These are phyloP conservation scores for Fragaria nilgerrensis DNA, from an alignment of 306 rosid species.

Conservation along the genomic window DNA sequence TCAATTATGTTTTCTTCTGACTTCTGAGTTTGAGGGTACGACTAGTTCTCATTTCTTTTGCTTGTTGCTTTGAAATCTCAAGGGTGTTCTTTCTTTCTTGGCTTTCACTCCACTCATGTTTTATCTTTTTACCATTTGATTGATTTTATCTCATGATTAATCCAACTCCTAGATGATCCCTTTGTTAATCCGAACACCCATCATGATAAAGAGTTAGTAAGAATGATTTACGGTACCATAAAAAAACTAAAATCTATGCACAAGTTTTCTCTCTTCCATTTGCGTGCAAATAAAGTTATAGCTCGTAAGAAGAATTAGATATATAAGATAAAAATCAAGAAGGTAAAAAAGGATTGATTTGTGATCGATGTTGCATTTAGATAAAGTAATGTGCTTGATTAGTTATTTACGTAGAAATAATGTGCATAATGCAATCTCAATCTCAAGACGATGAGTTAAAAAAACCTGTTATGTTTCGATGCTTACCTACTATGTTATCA, in stretches of 20 bases:
- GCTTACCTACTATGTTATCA: too few relatives aligned
- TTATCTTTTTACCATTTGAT: not conserved
- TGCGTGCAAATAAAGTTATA: too few relatives aligned
- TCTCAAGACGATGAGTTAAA: not conserved
- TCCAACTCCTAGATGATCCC: not conserved
- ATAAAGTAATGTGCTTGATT: not conserved
- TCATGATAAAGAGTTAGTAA: too few relatives aligned
- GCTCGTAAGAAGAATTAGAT: too few relatives aligned
- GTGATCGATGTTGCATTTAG: fast-evolving
- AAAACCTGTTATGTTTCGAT: fast-evolving
- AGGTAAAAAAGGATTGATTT: too few relatives aligned
- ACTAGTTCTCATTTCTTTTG: not conserved
- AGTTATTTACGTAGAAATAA: not conserved
- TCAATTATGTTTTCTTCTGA: not conserved
- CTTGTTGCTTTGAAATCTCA: not conserved
- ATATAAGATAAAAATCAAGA: too few relatives aligned
- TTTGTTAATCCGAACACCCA: not conserved
- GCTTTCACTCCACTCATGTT: constrained; percentile 3
- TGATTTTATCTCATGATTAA: not conserved
- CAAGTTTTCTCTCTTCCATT: too few relatives aligned
- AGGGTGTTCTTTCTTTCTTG: not conserved
- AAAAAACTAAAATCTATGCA: too few relatives aligned
- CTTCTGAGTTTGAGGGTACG: not conserved
- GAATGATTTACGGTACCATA: too few relatives aligned
- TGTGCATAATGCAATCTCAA: not conserved